These are phyloP conservation scores for Aspergillus felis DNA, from an alignment of 2,329 filamentous ascomycete genomes.

Conservation along the genomic window DNA sequence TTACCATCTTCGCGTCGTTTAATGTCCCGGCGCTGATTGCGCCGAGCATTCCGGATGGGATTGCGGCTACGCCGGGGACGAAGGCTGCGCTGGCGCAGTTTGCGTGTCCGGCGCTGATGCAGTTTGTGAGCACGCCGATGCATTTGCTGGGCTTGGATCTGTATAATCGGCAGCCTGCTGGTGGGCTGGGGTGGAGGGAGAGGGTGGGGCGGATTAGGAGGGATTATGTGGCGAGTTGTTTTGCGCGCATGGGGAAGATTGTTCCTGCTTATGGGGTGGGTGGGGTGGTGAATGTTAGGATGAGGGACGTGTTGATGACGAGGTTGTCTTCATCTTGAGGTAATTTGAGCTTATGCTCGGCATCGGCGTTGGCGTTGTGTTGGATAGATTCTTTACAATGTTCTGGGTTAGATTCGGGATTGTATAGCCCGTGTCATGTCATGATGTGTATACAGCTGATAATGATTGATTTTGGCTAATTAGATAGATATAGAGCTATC, in stretches of 20 bases:
- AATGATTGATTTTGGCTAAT: not conserved
- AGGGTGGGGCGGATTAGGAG: constrained; percentile 63
- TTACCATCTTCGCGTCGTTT: constrained; percentile 90
- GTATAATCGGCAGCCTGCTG: constrained; percentile 64
- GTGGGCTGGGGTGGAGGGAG: constrained; percentile 50
- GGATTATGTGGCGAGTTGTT: constrained; percentile 71
- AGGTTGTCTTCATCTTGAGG: constrained; percentile 44
- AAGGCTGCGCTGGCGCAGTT: constrained; percentile 71
- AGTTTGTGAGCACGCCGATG: constrained; percentile 75
- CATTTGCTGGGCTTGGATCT: constrained; percentile 82
- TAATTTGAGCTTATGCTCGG: too few relatives aligned
- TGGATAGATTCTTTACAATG: too few relatives aligned
- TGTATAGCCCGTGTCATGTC: too few relatives aligned
- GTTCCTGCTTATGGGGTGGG: constrained; percentile 86
- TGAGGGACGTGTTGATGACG: constrained; percentile 65
- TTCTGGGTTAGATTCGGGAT: too few relatives aligned
- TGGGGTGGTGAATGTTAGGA: constrained; percentile 75
- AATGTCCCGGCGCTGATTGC: constrained; percentile 80
- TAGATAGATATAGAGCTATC: not conserved
- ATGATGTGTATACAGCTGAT: not conserved
- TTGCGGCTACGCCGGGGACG: constrained; percentile 43
- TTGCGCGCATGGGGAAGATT: constrained; percentile 77
- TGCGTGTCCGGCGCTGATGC: constrained; percentile 70
- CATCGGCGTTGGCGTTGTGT: not conserved
- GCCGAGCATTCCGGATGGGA: constrained; percentile 53